Evolutionary conservation across 495 filamentous ascomycete genomes (phyloP).

Genomic region (Aspergillus sclerotioniger): DNA sequence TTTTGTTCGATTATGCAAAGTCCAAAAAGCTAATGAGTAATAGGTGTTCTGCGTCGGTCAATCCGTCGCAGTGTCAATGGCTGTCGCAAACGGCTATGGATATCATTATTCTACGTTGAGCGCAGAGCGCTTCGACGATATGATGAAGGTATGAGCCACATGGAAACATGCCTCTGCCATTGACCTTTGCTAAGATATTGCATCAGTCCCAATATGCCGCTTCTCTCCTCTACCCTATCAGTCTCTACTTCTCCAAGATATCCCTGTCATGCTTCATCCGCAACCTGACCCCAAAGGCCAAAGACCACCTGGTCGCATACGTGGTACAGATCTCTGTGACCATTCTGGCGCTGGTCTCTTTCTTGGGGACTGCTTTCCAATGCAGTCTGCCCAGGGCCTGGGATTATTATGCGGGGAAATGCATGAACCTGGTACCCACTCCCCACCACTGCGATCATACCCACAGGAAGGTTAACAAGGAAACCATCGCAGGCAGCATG

Average conservation of each 20-base stretch:
- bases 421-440: constrained; percentile 25
- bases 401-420: constrained; percentile 27
- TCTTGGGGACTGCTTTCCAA: constrained; percentile 30
- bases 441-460: neutral
- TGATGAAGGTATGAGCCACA: constrained; percentile 34
- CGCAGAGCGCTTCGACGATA: constrained; percentile 13
- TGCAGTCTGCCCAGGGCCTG: constrained; percentile 24
- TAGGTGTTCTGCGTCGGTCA: constrained; percentile 25
- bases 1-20: no score
- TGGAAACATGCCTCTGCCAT: no score
- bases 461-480: neutral
- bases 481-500: constrained; percentile 24
- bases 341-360: constrained; percentile 19
- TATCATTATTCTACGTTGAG: constrained; percentile 21
- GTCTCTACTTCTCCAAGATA: constrained; percentile 27
- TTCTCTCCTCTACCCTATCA: constrained; percentile 25
- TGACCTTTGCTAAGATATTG: constrained; percentile 9
- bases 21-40: neutral
- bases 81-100: constrained; percentile 30
- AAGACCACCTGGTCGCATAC: constrained; percentile 21
- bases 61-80: constrained; percentile 24
- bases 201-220: constrained; percentile 23
- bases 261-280: constrained; percentile 28
- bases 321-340: constrained; percentile 15
- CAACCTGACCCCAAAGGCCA: constrained; percentile 24